A percentile compares a stretch with the other conserved stretches of the same genome.
phyloP scores from a whole-genome alignment of 2,329 filamentous ascomycete genomes.

The Exserohilum turcica region DNA sequence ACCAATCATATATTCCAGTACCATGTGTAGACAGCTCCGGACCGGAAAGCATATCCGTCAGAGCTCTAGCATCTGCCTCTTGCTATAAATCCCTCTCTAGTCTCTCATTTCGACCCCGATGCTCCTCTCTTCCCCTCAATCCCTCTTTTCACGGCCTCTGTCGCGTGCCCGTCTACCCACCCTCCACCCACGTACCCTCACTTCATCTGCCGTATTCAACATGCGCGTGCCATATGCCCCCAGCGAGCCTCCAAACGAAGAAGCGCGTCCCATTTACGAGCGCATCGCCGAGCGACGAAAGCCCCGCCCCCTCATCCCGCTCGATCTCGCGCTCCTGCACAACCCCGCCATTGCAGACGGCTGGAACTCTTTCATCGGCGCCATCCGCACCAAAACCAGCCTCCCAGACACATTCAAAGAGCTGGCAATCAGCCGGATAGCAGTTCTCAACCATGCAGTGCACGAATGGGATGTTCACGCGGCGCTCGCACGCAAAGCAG shows the following conservation, averaged over 20 bases:
- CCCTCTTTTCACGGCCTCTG: background rate
- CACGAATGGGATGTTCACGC: conserved; percentile 86
- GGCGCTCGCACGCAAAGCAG: conserved; percentile 64
- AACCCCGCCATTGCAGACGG: conserved; percentile 62
- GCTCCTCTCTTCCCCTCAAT: background rate
- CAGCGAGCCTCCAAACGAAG: conserved; percentile 53
- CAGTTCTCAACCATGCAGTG: conserved; percentile 78
- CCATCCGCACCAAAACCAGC: conserved; percentile 60
- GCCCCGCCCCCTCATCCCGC: conserved; percentile 58
- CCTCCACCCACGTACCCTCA: conserved; percentile 2
- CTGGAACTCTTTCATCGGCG: conserved; percentile 64
- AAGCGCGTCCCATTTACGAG: conserved; percentile 55
- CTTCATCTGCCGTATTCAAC: conserved; percentile 16
- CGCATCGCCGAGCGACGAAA: conserved; percentile 60
- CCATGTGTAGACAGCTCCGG: background rate
- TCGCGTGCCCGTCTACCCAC: background rate
- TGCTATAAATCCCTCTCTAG: conserved; percentile 3
- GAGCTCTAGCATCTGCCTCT: conserved; percentile 6
- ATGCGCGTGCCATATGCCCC: conserved; percentile 65
- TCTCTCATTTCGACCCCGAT: background rate
- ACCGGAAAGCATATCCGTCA: conserved; percentile 9
- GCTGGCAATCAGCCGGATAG: conserved; percentile 81
- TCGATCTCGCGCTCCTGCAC: conserved; percentile 62
- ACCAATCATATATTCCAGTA: background rate
- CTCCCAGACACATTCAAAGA: conserved; percentile 65